Conservation (phyloP, 371 early-diverging fungal genomes). For the Nematocida ironsii region DNA sequence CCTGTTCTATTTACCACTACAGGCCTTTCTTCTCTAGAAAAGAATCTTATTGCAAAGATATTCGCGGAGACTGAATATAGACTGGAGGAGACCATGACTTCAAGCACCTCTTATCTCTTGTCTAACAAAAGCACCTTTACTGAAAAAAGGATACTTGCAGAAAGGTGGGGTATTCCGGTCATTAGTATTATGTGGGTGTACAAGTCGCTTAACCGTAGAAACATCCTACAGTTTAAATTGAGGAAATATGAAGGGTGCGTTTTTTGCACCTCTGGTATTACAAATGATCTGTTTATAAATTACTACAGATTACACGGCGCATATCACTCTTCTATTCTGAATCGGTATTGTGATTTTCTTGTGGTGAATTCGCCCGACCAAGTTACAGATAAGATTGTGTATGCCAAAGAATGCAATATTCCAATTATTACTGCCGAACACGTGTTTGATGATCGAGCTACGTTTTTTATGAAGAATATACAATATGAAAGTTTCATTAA, state of each 20-base stretch:
- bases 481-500: constrained; percentile 29
- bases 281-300: constrained; percentile 65
- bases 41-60: constrained; percentile 19
- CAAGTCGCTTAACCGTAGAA: constrained; percentile 30
- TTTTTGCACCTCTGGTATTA: constrained; percentile 66
- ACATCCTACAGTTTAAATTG: constrained; percentile 53
- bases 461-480: constrained; percentile 38
- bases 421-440: constrained; percentile 62
- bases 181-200: constrained; percentile 65
- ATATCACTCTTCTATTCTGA: constrained; percentile 49
- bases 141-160: constrained; percentile 68
- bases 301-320: constrained; percentile 66
- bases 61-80: constrained; percentile 23
- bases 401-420: constrained; percentile 66
- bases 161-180: constrained; percentile 66
- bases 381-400: constrained; percentile 42
- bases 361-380: constrained; percentile 21
- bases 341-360: constrained; percentile 64
- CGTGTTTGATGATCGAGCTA: constrained; percentile 60
- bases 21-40: constrained; percentile 42
- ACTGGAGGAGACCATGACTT: constrained; percentile 52
- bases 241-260: constrained; percentile 60
- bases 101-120: constrained; percentile 62
- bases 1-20: constrained; percentile 50
- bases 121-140: constrained; percentile 64